Percentiles rank a stretch among this genome's conserved stretches.
Conservation (phyloP, 805 yeast genomes). For the Sugiyamaella marilandica region DNA sequence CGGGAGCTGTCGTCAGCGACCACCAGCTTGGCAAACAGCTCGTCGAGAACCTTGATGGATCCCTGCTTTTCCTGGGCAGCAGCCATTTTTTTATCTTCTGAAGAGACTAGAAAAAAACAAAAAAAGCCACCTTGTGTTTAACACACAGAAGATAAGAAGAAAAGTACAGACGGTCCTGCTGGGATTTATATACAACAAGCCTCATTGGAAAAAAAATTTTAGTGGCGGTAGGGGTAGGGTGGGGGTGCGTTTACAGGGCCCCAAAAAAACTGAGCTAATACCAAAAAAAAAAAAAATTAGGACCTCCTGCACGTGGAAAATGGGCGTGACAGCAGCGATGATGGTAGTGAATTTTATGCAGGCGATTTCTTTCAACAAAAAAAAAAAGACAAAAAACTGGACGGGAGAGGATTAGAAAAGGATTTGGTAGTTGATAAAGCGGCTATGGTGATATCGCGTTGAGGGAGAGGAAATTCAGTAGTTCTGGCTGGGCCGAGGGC, state of each 20-base stretch:
- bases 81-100: constrained; percentile 16
- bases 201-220: constrained; percentile 2
- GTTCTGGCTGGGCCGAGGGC: no score
- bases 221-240: not conserved
- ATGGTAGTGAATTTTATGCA: no score
- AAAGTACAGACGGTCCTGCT: not conserved
- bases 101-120: not conserved
- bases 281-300: not conserved
- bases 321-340: not conserved
- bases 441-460: no score
- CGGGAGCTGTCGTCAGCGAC: constrained; percentile 80
- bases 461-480: no score
- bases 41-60: constrained; percentile 69
- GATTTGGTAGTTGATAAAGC: no score
- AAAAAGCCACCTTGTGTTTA: not conserved
- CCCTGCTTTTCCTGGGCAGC: constrained; percentile 21
- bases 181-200: constrained; percentile 1
- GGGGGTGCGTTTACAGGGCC: not conserved
- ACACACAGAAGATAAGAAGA: constrained; percentile 1
- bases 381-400: no score
- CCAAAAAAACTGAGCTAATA: not conserved
- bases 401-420: no score
- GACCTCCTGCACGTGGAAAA: not conserved
- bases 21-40: constrained; percentile 86
- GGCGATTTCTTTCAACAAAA: no score